These are phyloP conservation scores for Pleurozium schreberi DNA, from an alignment of 225 moss, liverwort and hornwort genomes.

Conservation along the genomic window DNA sequence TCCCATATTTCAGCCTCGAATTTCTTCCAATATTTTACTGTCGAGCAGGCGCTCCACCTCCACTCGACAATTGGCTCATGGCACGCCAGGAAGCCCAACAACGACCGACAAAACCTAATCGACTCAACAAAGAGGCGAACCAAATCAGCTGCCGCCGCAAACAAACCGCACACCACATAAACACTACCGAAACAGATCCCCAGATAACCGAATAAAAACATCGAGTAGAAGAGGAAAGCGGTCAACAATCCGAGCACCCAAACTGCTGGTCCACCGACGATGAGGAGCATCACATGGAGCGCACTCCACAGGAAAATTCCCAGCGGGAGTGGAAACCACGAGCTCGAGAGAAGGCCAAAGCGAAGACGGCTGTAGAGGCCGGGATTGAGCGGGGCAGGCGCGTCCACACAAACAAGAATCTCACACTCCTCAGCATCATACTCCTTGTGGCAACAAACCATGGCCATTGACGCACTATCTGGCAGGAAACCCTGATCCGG, in stretches of 20 bases:
- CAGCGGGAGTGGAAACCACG: neutral
- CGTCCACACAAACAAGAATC: neutral
- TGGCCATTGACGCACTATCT: neutral
- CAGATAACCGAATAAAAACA: rapidly evolving
- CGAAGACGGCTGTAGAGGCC: neutral
- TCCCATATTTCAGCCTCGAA: rapidly evolving
- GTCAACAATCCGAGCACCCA: neutral
- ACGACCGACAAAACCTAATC: neutral
- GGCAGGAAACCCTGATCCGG: no score
- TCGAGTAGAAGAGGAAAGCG: neutral
- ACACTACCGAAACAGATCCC: rapidly evolving
- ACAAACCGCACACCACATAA: neutral
- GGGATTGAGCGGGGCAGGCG: neutral
- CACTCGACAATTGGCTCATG: neutral
- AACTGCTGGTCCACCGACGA: neutral
- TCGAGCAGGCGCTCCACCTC: neutral
- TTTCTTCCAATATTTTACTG: rapidly evolving
- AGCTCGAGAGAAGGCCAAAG: neutral
- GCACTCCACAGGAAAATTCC: no score
- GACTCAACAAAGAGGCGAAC: neutral
- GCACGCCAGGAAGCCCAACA: neutral
- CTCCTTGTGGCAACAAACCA: neutral
- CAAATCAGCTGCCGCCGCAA: neutral
- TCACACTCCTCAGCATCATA: neutral
- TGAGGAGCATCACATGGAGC: neutral